Percentiles rank a stretch among this genome's conserved stretches.
Conservation (phyloP, 2,329 filamentous ascomycete species). For the Penicillium olsonii region DNA sequence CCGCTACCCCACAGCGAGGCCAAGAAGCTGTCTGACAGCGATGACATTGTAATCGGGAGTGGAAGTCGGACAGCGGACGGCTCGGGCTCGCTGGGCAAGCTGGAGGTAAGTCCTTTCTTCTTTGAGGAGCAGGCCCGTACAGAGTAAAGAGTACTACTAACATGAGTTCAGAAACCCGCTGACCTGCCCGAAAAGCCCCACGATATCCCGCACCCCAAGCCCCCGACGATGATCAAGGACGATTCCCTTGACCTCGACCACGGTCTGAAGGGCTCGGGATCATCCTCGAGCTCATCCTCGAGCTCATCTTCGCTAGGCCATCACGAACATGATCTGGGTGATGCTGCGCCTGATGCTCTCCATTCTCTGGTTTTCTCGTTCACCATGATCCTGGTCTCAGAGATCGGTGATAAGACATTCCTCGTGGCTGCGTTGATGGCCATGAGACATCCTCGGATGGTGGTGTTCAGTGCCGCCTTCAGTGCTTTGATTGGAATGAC, state of each 20-base stretch:
- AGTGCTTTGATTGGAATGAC: slow-evolving; percentile 92
- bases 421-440: slow-evolving; percentile 96
- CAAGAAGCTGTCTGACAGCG: slow-evolving; percentile 59
- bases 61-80: slow-evolving; percentile 44
- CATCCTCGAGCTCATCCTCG: slow-evolving; percentile 32
- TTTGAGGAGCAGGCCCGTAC: neutral
- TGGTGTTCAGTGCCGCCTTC: slow-evolving; percentile 96
- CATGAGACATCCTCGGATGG: slow-evolving; percentile 91
- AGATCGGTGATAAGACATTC: slow-evolving; percentile 98
- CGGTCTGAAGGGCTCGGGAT: slow-evolving; percentile 24
- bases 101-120: slow-evolving; percentile 55
- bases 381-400: slow-evolving; percentile 96
- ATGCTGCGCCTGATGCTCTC: slow-evolving; percentile 58
- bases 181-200: slow-evolving; percentile 78
- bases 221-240: slow-evolving; percentile 48
- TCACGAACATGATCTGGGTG: slow-evolving; percentile 33
- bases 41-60: slow-evolving; percentile 33
- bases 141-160: slow-evolving; percentile 6
- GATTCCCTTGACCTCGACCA: slow-evolving; percentile 33
- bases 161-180: slow-evolving; percentile 67
- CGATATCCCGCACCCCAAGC: slow-evolving; percentile 69
- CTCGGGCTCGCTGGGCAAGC: slow-evolving; percentile 48
- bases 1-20: slow-evolving; percentile 80
- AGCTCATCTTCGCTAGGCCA: slow-evolving; percentile 3
- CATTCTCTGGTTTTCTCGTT: slow-evolving; percentile 92